A percentile compares a stretch with the other conserved stretches of the same genome.
These are phyloP conservation scores for Stentor roeselii DNA, from an alignment of 73 alveolate species.

Conservation along the genomic window DNA sequence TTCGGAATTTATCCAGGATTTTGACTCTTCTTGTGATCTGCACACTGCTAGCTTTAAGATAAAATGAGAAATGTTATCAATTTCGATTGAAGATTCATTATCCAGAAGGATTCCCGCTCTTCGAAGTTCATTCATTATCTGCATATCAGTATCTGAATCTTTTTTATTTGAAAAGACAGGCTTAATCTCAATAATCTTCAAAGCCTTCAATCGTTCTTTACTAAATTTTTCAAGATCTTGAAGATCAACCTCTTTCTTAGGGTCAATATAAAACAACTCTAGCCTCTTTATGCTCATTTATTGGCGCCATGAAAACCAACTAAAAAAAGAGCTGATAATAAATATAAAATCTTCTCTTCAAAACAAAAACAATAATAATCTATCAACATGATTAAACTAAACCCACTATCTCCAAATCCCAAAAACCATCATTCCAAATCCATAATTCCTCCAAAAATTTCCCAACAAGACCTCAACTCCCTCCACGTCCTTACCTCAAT, in stretches of 20 bases:
- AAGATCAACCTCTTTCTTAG: background rate
- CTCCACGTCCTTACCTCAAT: too few species aligned
- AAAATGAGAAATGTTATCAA: constrained; percentile 59
- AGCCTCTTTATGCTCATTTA: too few species aligned
- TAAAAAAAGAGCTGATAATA: too few species aligned
- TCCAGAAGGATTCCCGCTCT: background rate
- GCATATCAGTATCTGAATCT: background rate
- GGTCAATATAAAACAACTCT: background rate
- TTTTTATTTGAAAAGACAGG: background rate
- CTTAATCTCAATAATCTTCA: background rate
- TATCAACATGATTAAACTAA: too few species aligned
- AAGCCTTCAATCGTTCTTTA: background rate
- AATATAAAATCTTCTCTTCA: too few species aligned
- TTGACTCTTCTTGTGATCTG: constrained; percentile 54
- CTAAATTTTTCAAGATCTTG: background rate
- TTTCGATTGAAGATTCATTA: constrained; percentile 22
- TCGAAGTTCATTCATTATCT: background rate
- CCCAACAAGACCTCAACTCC: too few species aligned
- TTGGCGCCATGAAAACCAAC: too few species aligned
- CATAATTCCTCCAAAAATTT: too few species aligned
- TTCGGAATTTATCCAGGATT: constrained; percentile 80
- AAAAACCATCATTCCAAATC: too few species aligned
- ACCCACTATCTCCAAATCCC: too few species aligned
- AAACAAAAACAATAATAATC: too few species aligned
- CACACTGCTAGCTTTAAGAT: constrained; percentile 59